phyloP scores from a whole-genome alignment of 148 eudicot species.

The Euryodendron excelsum region DNA sequence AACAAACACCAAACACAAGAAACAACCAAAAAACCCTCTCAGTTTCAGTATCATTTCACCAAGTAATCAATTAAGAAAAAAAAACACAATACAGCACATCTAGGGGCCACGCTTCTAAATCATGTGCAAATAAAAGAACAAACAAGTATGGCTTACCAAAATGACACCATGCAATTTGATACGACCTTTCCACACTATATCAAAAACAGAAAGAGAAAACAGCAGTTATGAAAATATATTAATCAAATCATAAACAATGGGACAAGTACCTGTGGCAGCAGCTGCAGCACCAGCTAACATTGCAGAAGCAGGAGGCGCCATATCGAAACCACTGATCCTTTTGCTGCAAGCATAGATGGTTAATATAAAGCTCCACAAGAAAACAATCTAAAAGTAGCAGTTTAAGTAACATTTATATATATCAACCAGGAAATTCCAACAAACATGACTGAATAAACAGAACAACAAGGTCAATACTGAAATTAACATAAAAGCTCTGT shows the following conservation, averaged over 20 bases:
- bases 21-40: constrained; percentile 78
- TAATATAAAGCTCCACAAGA: neutral
- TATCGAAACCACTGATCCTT: constrained; percentile 95
- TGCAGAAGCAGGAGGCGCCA: constrained; percentile 96
- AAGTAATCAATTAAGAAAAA: constrained; percentile 40
- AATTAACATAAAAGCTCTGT: neutral
- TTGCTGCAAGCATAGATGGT: constrained; percentile 56
- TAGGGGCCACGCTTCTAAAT: constrained; percentile 32
- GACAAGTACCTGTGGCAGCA: constrained; percentile 60
- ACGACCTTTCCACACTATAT: constrained; percentile 78
- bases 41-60: constrained; percentile 62
- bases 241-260: constrained; percentile 17
- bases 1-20: constrained; percentile 95
- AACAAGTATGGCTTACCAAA: constrained; percentile 83
- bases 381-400: neutral
- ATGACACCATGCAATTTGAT: constrained; percentile 73
- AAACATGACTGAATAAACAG: neutral
- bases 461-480: neutral
- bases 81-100: constrained; percentile 33
- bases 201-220: constrained; percentile 46
- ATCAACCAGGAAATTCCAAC: neutral
- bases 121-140: constrained; percentile 36
- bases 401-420: neutral
- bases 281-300: constrained; percentile 59
- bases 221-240: constrained; percentile 48